These are phyloP conservation scores for Gastrodia elata DNA, from an alignment of 106 monocot genomes.

Conservation along the genomic window DNA sequence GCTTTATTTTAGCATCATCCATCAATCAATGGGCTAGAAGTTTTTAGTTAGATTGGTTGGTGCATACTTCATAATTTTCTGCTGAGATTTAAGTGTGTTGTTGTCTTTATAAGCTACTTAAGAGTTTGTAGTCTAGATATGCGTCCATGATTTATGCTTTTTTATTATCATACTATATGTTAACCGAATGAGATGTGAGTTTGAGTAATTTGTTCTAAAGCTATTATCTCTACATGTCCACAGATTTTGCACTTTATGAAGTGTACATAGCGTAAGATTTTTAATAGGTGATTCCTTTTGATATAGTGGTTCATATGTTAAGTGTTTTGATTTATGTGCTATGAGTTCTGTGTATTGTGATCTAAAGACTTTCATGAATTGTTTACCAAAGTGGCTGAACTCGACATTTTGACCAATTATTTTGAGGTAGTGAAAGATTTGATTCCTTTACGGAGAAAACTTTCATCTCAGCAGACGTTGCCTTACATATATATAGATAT, in stretches of 20 bases:
- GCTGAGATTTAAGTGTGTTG: background rate
- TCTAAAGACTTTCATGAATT: background rate
- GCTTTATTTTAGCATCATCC: constrained; percentile 1
- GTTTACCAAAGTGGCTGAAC: background rate
- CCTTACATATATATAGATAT: background rate
- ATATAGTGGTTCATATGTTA: no score
- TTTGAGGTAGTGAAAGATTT: background rate
- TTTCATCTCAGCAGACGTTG: background rate
- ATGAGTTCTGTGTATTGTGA: background rate
- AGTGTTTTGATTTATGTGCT: background rate
- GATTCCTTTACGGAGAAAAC: background rate
- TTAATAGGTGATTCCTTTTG: background rate
- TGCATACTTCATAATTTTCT: background rate
- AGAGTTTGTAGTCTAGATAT: background rate
- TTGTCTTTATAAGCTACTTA: background rate
- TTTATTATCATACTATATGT: background rate
- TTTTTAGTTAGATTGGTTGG: constrained; percentile 7
- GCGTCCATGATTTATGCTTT: background rate
- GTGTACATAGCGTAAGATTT: background rate
- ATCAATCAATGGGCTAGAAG: constrained; percentile 3
- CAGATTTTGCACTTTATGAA: no score
- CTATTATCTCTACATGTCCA: background rate
- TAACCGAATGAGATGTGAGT: background rate
- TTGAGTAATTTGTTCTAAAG: background rate
- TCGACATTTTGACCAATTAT: background rate